These are phyloP conservation scores for Amanita fuliginea DNA, from an alignment of 768 basidiomycete species.

Conservation along the genomic window DNA sequence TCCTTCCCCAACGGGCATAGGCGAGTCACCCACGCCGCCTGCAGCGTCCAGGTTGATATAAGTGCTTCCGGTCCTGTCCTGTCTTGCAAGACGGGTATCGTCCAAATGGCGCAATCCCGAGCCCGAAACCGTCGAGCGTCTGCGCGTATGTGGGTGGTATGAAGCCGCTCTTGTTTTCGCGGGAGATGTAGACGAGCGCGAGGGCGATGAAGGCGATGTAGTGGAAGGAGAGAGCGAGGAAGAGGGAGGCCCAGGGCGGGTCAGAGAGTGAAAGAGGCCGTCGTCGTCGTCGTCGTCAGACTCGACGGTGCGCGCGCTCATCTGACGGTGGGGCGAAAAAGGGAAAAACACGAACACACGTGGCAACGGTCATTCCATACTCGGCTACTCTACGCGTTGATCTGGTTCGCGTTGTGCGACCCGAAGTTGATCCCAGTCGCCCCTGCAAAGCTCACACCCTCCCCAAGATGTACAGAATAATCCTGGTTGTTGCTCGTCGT, in stretches of 20 bases:
- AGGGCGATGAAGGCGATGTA: background rate
- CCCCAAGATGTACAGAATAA: background rate
- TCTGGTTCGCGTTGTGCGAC: background rate
- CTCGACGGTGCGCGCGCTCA: background rate
- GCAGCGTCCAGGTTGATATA: constrained; percentile 34
- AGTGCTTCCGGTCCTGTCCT: background rate
- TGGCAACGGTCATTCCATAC: too few relatives aligned
- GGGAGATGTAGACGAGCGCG: background rate
- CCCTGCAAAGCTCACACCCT: background rate
- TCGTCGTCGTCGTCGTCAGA: background rate
- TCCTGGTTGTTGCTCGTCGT: background rate
- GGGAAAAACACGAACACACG: too few relatives aligned
- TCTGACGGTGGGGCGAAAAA: background rate
- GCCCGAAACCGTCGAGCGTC: background rate
- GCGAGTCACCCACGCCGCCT: constrained; percentile 61
- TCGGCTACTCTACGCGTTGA: background rate
- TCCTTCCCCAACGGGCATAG: constrained; percentile 20
- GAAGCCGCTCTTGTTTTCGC: background rate
- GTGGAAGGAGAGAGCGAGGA: background rate
- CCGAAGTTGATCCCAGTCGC: background rate
- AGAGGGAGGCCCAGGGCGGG: too few relatives aligned
- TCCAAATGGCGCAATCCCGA: too few relatives aligned
- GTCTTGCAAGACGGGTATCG: too few relatives aligned
- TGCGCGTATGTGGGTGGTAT: background rate
- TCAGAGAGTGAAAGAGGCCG: too few relatives aligned